phyloP scores from a whole-genome alignment of 371 early-diverging fungal genomes.

The Apophysomyces trapeziformis region DNA sequence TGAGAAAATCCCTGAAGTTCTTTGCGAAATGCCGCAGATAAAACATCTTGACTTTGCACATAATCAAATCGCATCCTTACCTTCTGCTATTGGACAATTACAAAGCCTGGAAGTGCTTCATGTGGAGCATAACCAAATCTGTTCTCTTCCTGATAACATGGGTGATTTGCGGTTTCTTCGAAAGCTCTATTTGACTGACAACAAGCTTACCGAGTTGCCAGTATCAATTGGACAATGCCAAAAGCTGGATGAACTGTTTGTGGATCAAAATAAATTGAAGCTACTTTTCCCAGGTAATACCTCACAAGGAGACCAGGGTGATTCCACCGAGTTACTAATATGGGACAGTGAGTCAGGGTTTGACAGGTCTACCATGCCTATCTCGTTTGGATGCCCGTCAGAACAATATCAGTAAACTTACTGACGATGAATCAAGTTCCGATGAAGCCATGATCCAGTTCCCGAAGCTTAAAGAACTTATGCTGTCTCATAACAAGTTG shows the following conservation, averaged over 20 bases:
- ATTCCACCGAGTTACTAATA: slow-evolving; percentile 12
- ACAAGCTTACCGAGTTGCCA: slow-evolving; percentile 57
- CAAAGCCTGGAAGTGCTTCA: slow-evolving; percentile 59
- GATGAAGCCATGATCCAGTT: slow-evolving; percentile 22
- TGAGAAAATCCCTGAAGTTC: slow-evolving; percentile 44
- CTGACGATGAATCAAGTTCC: slow-evolving; percentile 20
- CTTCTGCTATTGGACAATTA: slow-evolving; percentile 35
- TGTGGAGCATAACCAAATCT: slow-evolving; percentile 65
- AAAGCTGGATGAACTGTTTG: slow-evolving; percentile 54
- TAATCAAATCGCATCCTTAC: slow-evolving; percentile 45
- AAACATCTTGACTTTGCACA: slow-evolving; percentile 55
- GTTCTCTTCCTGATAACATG: slow-evolving; percentile 53
- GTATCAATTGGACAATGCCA: slow-evolving; percentile 32
- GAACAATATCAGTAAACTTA: slow-evolving; percentile 41
- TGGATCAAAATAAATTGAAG: slow-evolving; percentile 52
- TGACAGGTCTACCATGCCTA: slow-evolving; percentile 41
- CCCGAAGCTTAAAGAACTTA: slow-evolving; percentile 62
- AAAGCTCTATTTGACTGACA: slow-evolving; percentile 60
- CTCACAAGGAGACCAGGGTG: not conserved
- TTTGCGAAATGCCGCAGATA: slow-evolving; percentile 44
- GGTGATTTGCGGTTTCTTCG: slow-evolving; percentile 49
- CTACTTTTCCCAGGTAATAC: slow-evolving; percentile 31
- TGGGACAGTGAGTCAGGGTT: slow-evolving; percentile 12
- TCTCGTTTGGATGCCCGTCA: slow-evolving; percentile 64
- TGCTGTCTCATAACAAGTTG: slow-evolving; percentile 56